These are phyloP conservation scores for Chaetoceros muelleri DNA, from an alignment of 108 stramenopile species.

Conservation along the genomic window DNA sequence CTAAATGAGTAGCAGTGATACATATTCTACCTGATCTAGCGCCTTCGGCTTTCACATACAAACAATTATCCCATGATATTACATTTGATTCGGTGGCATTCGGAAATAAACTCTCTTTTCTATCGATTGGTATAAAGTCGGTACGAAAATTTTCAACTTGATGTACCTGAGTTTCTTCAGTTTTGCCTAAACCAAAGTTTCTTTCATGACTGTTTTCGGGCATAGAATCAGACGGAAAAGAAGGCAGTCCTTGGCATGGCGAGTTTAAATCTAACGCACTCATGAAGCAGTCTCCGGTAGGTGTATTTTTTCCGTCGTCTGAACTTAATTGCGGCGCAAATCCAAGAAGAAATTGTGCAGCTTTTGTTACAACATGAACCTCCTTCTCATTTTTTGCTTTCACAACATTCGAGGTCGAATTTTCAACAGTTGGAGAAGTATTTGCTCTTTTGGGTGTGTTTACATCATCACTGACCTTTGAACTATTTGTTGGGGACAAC, in stretches of 20 bases:
- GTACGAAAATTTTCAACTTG: not conserved
- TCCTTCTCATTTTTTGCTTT: not conserved
- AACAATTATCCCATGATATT: not conserved
- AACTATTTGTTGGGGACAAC: not conserved
- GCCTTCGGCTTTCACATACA: constrained; percentile 1
- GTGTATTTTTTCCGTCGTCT: not conserved
- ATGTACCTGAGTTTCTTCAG: not conserved
- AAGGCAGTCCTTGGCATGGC: not conserved
- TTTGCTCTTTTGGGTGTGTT: not conserved
- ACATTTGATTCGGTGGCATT: not conserved
- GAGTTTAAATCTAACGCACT: not conserved
- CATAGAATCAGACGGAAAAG: not conserved
- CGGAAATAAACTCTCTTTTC: not conserved
- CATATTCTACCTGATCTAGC: not conserved
- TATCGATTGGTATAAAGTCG: not conserved
- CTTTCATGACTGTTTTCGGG: not conserved
- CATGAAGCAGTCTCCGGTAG: not conserved
- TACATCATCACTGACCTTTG: not conserved
- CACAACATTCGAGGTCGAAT: not conserved
- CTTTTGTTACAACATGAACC: not conserved
- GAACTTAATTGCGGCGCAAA: not conserved
- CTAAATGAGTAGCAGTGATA: not conserved
- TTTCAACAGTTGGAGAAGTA: not conserved
- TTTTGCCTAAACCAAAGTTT: not conserved
- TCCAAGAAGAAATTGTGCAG: not conserved